These are phyloP conservation scores for Rugonectria rugulosa DNA, from an alignment of 2,329 filamentous ascomycete genomes.

Conservation along the genomic window DNA sequence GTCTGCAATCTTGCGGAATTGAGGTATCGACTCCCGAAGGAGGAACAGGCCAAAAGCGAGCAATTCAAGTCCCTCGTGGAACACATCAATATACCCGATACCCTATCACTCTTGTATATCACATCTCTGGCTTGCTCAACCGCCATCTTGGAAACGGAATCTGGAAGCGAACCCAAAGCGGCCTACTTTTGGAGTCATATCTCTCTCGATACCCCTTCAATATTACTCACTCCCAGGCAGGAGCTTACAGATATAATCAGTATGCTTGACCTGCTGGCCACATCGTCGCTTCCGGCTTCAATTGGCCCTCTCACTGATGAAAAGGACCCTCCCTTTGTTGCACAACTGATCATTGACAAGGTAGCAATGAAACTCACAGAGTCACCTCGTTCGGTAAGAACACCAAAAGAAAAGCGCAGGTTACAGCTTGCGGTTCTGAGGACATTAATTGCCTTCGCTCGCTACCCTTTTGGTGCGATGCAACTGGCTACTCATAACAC, in stretches of 20 bases:
- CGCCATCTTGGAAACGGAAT: slow-evolving; percentile 41
- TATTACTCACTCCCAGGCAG: slow-evolving; percentile 74
- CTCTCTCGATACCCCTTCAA: slow-evolving; percentile 69
- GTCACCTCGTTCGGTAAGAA: slow-evolving; percentile 50
- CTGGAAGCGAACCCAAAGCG: slow-evolving; percentile 40
- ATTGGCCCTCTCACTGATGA: slow-evolving; percentile 70
- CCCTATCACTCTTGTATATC: slow-evolving; percentile 71
- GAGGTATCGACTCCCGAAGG: slow-evolving; percentile 58
- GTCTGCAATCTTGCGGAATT: slow-evolving; percentile 66
- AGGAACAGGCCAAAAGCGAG: slow-evolving; percentile 54
- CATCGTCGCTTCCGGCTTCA: slow-evolving; percentile 68
- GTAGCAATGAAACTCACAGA: slow-evolving; percentile 70
- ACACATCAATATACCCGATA: slow-evolving; percentile 68
- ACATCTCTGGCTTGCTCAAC: slow-evolving; percentile 67
- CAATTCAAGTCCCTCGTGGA: slow-evolving; percentile 51
- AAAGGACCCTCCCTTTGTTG: slow-evolving; percentile 53
- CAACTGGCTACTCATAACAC: slow-evolving; percentile 74
- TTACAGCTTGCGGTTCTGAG: slow-evolving; percentile 58
- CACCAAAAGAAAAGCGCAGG: slow-evolving; percentile 49
- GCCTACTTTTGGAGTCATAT: slow-evolving; percentile 72
- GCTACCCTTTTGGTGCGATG: slow-evolving; percentile 66
- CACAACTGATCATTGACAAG: slow-evolving; percentile 63
- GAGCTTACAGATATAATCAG: slow-evolving; percentile 67
- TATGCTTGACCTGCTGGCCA: slow-evolving; percentile 71
- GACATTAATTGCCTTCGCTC: slow-evolving; percentile 67